Evolutionary conservation across 306 rosid genomes (phyloP), one percentile per base, ranked within the genome.

Genomic region (Inga oerstediana): DNA sequence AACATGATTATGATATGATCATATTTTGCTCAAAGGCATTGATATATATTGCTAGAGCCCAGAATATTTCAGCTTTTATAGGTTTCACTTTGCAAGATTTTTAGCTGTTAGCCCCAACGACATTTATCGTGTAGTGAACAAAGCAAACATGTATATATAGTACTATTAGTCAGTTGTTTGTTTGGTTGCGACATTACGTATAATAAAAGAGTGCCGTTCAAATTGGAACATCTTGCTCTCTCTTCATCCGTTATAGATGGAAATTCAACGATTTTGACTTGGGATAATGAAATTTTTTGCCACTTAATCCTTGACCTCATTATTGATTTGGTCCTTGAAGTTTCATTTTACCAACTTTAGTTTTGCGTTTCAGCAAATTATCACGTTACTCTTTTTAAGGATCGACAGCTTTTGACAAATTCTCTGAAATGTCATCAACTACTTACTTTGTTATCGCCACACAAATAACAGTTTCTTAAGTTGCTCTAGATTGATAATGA

Each of bases 1-100:
- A 44, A 32, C 69, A 82, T 86, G 82, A 83, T 84, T 87, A 80
- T 78, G 79, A 56, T 75, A 86, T 91, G 84, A 89, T 88, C 75
- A 75, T 45, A 15, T 79, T 86, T 43, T 65, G n/a, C 39, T 65
- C 71, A 14, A 6, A 13, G 43, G 68, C 37, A 10, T 24, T 61
- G 11, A 11, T 3, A n/a, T n/a, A 61, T n/a, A 58, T 58, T 11
- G 16, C 35, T 61, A 11, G 24, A 54, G 15, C 67, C 14, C 67
- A 61, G 67, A 61, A 27, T 12, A 11, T 62, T 27, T 37, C 68
- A 62, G 27, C 68, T 27, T 64, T 64, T 32, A 59, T 30, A 79
- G 80, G 89, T 79, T 83, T 83, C 88, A 79, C 86, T 81, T 79
- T 52, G 54, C 72, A 78, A 66, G 69, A 78, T 77, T 79, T 54